A percentile compares a stretch with the other conserved stretches of the same genome.
phyloP scores from a whole-genome alignment of 2,329 filamentous ascomycete species.

The Colletotrichum acutatum region DNA sequence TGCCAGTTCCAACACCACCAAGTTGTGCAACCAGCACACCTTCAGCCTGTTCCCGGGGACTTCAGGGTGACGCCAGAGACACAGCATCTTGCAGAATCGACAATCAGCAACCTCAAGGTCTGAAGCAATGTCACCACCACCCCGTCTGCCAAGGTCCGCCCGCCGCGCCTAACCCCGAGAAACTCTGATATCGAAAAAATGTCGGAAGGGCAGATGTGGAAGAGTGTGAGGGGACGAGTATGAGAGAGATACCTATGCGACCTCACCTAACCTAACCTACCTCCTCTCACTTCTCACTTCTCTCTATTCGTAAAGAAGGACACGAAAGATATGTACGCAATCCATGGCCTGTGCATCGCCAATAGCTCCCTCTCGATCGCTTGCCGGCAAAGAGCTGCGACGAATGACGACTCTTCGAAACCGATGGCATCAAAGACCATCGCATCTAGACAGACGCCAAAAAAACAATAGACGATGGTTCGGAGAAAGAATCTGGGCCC shows the following conservation, averaged over 20 bases:
- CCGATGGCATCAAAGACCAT: neutral
- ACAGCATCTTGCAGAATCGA: slow-evolving; percentile 35
- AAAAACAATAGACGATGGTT: neutral
- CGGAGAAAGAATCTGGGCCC: neutral
- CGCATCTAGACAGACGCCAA: neutral
- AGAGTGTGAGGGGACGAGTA: neutral
- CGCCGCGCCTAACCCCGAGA: neutral
- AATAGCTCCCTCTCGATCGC: neutral
- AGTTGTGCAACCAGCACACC: neutral
- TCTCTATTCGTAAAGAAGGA: neutral
- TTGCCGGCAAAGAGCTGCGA: neutral
- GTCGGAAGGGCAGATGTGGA: too few relatives aligned
- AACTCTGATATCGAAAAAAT: slow-evolving; percentile 2
- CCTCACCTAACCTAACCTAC: neutral
- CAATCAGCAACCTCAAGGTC: slow-evolving; percentile 5
- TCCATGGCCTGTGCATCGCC: slow-evolving; percentile 1
- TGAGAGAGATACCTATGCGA: slow-evolving; percentile 2
- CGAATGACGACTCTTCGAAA: slow-evolving; percentile 12
- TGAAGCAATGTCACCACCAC: slow-evolving; percentile 27
- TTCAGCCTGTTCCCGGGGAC: neutral
- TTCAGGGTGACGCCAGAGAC: slow-evolving; percentile 29
- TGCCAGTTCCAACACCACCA: neutral
- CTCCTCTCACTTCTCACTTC: neutral
- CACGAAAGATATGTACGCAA: neutral
- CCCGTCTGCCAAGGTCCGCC: neutral